These are phyloP conservation scores for Thalassia testudinum DNA, from an alignment of 116 monocot species.

Conservation along the genomic window DNA sequence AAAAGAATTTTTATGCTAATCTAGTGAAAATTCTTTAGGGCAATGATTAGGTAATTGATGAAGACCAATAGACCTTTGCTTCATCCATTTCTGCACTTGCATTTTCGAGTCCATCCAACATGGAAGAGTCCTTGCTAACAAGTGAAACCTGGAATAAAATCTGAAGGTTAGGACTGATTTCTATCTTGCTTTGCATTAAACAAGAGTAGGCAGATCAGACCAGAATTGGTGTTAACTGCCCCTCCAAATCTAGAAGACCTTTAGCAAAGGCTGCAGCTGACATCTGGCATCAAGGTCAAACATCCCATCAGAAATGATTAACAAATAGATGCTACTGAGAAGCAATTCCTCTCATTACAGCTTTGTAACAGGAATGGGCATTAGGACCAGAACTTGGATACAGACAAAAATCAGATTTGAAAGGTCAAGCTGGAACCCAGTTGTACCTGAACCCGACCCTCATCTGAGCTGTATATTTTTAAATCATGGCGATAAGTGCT, in stretches of 20 bases:
- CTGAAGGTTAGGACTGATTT: neutral
- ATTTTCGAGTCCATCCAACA: conserved; percentile 98
- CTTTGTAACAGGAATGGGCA: too few relatives aligned
- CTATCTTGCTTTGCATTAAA: neutral
- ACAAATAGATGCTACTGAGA: too few relatives aligned
- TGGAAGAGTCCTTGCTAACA: conserved; percentile 99
- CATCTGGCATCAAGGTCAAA: conserved; percentile 38
- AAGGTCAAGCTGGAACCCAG: too few relatives aligned
- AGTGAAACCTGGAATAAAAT: conserved; percentile 70
- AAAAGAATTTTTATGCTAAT: too few relatives aligned
- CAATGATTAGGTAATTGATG: too few relatives aligned
- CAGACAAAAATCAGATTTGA: too few relatives aligned
- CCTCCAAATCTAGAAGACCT: conserved; percentile 98
- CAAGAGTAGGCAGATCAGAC: conserved; percentile 11
- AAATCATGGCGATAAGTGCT: conserved; percentile 97
- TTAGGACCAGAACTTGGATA: too few relatives aligned
- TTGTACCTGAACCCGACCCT: conserved; percentile 94
- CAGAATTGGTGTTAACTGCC: conserved; percentile 92
- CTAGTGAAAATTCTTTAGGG: too few relatives aligned
- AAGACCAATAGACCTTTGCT: conserved; percentile 44
- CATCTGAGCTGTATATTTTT: conserved; percentile 99
- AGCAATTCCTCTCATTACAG: too few relatives aligned
- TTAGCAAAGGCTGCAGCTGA: conserved; percentile 99
- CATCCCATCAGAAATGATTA: too few relatives aligned
- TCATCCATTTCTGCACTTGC: conserved; percentile 91